These are phyloP conservation scores for Avena eriantha DNA, from an alignment of 176 grass and related monocot genomes.

Conservation along the genomic window DNA sequence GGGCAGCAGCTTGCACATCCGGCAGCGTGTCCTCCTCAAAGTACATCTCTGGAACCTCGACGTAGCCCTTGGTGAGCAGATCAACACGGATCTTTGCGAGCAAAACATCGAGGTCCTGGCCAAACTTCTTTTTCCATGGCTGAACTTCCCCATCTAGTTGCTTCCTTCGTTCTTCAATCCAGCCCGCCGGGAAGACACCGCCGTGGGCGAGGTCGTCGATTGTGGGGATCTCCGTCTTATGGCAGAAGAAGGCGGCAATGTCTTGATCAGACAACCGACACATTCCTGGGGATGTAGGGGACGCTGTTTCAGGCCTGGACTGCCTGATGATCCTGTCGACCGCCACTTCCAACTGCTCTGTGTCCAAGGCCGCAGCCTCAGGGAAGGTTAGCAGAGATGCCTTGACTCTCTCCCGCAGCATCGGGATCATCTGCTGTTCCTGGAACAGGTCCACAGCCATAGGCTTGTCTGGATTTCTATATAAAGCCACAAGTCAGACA, in stretches of 20 bases:
- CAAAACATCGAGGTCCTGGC: not conserved
- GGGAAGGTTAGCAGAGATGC: not conserved
- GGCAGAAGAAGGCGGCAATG: not conserved
- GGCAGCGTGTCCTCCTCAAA: not conserved
- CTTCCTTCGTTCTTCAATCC: not conserved
- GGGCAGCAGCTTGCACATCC: not conserved
- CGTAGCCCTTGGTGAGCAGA: not conserved
- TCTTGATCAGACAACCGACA: not conserved
- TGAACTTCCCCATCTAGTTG: not conserved
- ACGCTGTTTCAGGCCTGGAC: not conserved
- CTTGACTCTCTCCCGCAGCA: not conserved
- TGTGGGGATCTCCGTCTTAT: not conserved
- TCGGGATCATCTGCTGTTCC: not conserved
- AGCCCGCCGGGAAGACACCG: not conserved
- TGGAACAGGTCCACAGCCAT: too few species aligned
- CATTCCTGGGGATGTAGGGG: not conserved
- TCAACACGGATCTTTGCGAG: not conserved
- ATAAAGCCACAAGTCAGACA: too few species aligned
- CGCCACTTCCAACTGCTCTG: not conserved
- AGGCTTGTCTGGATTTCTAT: too few species aligned
- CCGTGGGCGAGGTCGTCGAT: not conserved
- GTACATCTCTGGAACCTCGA: not conserved
- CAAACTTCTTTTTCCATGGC: not conserved
- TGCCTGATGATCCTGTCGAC: not conserved
- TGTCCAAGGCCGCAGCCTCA: not conserved